These are phyloP conservation scores for Bryum argenteum DNA, from an alignment of 225 moss, liverwort and hornwort species.

Conservation along the genomic window DNA sequence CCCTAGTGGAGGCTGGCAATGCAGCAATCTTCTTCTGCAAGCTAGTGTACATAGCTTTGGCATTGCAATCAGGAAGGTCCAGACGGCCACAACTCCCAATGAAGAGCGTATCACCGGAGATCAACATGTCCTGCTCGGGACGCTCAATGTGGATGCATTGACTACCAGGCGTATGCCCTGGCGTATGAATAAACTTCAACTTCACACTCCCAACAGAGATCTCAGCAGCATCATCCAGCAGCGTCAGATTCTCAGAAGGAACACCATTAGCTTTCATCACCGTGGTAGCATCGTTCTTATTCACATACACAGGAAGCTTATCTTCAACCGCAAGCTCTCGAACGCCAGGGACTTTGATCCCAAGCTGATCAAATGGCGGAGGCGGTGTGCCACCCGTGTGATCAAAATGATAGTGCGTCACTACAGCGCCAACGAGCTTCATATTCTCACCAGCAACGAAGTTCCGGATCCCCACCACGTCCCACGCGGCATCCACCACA, in stretches of 20 bases:
- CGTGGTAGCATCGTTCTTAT: slow-evolving; percentile 72
- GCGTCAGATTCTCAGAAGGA: slow-evolving; percentile 62
- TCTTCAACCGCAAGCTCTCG: slow-evolving; percentile 87
- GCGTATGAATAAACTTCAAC: slow-evolving; percentile 92
- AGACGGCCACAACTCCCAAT: slow-evolving; percentile 96
- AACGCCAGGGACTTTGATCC: slow-evolving; percentile 95
- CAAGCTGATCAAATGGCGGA: slow-evolving; percentile 88
- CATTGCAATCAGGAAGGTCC: slow-evolving; percentile 94
- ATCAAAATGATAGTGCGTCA: slow-evolving; percentile 98
- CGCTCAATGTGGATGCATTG: slow-evolving; percentile 84
- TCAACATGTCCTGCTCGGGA: slow-evolving; percentile 50
- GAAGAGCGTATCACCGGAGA: slow-evolving; percentile 94
- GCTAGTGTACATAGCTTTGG: slow-evolving; percentile 88
- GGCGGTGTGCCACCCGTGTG: slow-evolving; percentile 97
- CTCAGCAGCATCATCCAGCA: slow-evolving; percentile 80
- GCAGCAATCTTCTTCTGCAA: slow-evolving; percentile 90
- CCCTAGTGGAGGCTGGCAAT: slow-evolving; percentile 79
- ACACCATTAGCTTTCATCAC: slow-evolving; percentile 66
- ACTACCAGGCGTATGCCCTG: slow-evolving; percentile 98
- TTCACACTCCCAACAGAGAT: slow-evolving; percentile 71
- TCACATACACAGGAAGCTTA: slow-evolving; percentile 70
- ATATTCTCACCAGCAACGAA: slow-evolving; percentile 74
- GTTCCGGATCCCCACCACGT: slow-evolving; percentile 80
- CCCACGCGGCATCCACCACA: slow-evolving; percentile 97
- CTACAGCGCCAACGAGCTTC: slow-evolving; percentile 91